A percentile compares a stretch with the other conserved stretches of the same genome.
These are phyloP conservation scores for Skeletonema tropicum DNA, from an alignment of 108 stramenopile species.

Conservation along the genomic window DNA sequence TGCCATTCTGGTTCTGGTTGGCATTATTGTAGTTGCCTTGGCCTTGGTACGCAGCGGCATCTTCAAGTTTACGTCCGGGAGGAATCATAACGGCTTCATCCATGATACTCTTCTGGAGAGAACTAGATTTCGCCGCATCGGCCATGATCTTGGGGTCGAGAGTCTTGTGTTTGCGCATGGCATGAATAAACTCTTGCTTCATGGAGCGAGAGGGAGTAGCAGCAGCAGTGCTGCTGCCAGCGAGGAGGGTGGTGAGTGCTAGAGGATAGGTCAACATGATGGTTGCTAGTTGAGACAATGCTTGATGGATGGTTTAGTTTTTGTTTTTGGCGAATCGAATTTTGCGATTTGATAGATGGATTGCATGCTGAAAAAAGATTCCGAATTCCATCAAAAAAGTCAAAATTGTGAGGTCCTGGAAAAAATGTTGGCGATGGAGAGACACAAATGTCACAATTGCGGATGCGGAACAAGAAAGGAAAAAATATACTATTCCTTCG, in stretches of 20 bases:
- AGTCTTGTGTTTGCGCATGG: background rate
- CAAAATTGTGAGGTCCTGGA: no score
- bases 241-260: background rate
- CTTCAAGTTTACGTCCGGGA: conserved; percentile 6
- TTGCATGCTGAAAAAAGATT: no score
- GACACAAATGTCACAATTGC: no score
- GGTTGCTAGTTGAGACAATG: background rate
- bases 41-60: background rate
- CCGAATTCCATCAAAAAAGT: no score
- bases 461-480: no score
- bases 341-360: no score
- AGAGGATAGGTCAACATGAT: conserved; percentile 4
- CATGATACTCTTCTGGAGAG: background rate
- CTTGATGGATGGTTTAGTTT: no score
- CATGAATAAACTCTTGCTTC: background rate
- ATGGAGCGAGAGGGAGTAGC: background rate
- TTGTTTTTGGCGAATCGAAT: no score
- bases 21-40: background rate
- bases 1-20: conserved; percentile 7
- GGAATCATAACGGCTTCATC: background rate
- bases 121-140: background rate
- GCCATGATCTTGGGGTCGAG: conserved; percentile 7
- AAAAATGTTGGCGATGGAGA: no score
- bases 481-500: no score
- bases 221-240: background rate